A percentile compares a stretch with the other conserved stretches of the same genome.
These are phyloP conservation scores for Rosellinia necatrix DNA, from an alignment of 2,329 filamentous ascomycete genomes.

Conservation along the genomic window DNA sequence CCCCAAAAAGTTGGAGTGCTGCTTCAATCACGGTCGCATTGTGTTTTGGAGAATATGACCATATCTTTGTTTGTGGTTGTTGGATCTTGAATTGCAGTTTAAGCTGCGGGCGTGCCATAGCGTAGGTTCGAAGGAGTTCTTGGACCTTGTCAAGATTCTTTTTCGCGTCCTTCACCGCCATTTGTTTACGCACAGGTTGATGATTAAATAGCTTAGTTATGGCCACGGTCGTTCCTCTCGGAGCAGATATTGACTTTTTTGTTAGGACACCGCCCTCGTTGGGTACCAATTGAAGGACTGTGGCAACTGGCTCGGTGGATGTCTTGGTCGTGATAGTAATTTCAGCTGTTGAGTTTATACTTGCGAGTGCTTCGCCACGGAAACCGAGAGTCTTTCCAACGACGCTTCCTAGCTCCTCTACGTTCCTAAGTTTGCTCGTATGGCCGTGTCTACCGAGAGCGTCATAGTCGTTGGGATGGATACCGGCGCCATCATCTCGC, in stretches of 20 bases:
- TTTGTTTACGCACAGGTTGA: slow-evolving; percentile 67
- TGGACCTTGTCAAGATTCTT: slow-evolving; percentile 64
- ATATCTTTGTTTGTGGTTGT: slow-evolving; percentile 57
- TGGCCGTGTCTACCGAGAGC: slow-evolving; percentile 68
- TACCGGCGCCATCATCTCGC: slow-evolving; percentile 75
- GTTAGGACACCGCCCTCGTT: slow-evolving; percentile 47
- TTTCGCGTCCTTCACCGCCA: slow-evolving; percentile 59
- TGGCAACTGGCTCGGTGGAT: slow-evolving; percentile 63
- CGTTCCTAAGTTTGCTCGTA: slow-evolving; percentile 73
- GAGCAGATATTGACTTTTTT: slow-evolving; percentile 51
- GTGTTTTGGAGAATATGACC: slow-evolving; percentile 65
- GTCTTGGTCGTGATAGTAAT: slow-evolving; percentile 68
- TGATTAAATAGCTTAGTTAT: slow-evolving; percentile 62
- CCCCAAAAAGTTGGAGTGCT: slow-evolving; percentile 65
- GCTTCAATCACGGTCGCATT: slow-evolving; percentile 59
- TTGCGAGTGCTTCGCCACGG: slow-evolving; percentile 74
- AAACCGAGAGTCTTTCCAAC: slow-evolving; percentile 71
- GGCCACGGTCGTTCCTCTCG: slow-evolving; percentile 71
- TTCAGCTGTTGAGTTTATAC: slow-evolving; percentile 62
- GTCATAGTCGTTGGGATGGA: slow-evolving; percentile 64
- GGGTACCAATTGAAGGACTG: slow-evolving; percentile 49
- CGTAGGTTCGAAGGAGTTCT: slow-evolving; percentile 65
- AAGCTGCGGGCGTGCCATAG: slow-evolving; percentile 66
- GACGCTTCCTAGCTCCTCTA: slow-evolving; percentile 63
- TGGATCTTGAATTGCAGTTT: slow-evolving; percentile 64